phyloP scores from a whole-genome alignment of 768 basidiomycete species.

The Kwoniella botswanensis region DNA sequence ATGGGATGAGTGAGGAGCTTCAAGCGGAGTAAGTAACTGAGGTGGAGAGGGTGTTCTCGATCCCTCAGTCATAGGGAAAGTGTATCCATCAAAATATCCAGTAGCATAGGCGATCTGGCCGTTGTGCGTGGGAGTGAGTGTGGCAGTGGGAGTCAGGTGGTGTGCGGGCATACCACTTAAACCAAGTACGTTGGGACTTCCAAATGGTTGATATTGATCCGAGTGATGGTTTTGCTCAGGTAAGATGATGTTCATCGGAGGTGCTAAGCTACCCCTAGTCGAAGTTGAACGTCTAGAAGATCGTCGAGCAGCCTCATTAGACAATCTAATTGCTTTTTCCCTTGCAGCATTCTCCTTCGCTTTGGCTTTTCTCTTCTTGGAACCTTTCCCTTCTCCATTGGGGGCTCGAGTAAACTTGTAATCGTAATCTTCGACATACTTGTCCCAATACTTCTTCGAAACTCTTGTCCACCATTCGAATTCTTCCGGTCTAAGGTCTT shows the following conservation, averaged over 20 bases:
- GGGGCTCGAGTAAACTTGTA: slow-evolving; percentile 21
- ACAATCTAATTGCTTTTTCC: slow-evolving; percentile 18
- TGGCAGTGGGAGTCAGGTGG: slow-evolving; percentile 8
- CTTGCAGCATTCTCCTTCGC: slow-evolving; percentile 15
- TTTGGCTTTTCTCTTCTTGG: slow-evolving; percentile 21
- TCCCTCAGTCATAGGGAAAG: slow-evolving; percentile 9
- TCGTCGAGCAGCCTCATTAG: slow-evolving; percentile 14
- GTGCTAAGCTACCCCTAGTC: not conserved
- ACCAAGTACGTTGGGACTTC: slow-evolving; percentile 13
- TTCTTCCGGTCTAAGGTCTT: slow-evolving; percentile 12
- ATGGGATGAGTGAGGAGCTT: slow-evolving; percentile 12
- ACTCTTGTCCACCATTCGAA: slow-evolving; percentile 16
- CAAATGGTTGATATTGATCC: slow-evolving; percentile 6
- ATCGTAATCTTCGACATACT: slow-evolving; percentile 13
- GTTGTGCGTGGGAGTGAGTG: not conserved
- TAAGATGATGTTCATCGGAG: slow-evolving; percentile 12
- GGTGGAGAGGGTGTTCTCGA: slow-evolving; percentile 15
- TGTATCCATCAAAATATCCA: slow-evolving; percentile 16
- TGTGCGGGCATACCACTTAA: slow-evolving; percentile 6
- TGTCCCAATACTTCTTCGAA: slow-evolving; percentile 18
- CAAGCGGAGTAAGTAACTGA: slow-evolving; percentile 16
- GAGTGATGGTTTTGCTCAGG: slow-evolving; percentile 10
- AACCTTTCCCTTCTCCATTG: slow-evolving; percentile 21
- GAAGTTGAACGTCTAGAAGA: not conserved
- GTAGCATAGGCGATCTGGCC: slow-evolving; percentile 1